Percentiles rank a stretch among this genome's conserved stretches.
phyloP scores from a whole-genome alignment of 2,329 filamentous ascomycete genomes.

The Zymoseptoria crescenta region DNA sequence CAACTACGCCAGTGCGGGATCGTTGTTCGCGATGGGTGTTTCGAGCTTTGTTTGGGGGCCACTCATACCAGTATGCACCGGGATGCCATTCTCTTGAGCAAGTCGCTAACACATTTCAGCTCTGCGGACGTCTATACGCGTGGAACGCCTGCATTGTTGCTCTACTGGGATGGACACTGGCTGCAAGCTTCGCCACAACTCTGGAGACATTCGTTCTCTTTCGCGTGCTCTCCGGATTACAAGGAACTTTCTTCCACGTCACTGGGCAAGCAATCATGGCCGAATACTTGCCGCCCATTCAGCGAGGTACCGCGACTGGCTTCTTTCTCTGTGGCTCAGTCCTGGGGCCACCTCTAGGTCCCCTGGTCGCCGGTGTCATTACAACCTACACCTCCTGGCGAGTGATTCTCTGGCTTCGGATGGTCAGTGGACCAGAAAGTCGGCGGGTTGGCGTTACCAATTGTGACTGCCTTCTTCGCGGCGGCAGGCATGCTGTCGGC shows the following conservation, averaged over 20 bases:
- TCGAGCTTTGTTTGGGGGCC: slow-evolving; percentile 63
- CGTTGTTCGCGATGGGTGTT: slow-evolving; percentile 62
- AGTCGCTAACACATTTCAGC: slow-evolving; percentile 3
- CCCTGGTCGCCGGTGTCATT: slow-evolving; percentile 64
- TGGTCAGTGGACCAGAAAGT: slow-evolving; percentile 49
- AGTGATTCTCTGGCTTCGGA: slow-evolving; percentile 67
- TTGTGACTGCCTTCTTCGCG: slow-evolving; percentile 62
- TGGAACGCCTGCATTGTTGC: slow-evolving; percentile 49
- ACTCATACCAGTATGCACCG: slow-evolving; percentile 37
- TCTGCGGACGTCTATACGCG: slow-evolving; percentile 39
- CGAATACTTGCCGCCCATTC: slow-evolving; percentile 43
- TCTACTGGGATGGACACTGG: slow-evolving; percentile 59
- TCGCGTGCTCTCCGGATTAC: slow-evolving; percentile 61
- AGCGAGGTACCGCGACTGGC: slow-evolving; percentile 61
- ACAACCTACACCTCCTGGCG: slow-evolving; percentile 65
- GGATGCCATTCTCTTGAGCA: neutral
- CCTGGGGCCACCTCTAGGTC: slow-evolving; percentile 60
- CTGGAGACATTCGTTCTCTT: slow-evolving; percentile 63
- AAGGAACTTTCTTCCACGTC: slow-evolving; percentile 66
- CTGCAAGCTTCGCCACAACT: slow-evolving; percentile 61
- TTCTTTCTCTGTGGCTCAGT: slow-evolving; percentile 61
- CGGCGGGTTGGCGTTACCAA: slow-evolving; percentile 50
- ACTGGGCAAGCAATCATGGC: slow-evolving; percentile 61
- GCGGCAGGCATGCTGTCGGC: slow-evolving; percentile 63
- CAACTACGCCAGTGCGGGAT: slow-evolving; percentile 63